Evolutionary conservation across 495 filamentous ascomycete species (phyloP).

Genomic region (Melanomma pulvis-pyrius): DNA sequence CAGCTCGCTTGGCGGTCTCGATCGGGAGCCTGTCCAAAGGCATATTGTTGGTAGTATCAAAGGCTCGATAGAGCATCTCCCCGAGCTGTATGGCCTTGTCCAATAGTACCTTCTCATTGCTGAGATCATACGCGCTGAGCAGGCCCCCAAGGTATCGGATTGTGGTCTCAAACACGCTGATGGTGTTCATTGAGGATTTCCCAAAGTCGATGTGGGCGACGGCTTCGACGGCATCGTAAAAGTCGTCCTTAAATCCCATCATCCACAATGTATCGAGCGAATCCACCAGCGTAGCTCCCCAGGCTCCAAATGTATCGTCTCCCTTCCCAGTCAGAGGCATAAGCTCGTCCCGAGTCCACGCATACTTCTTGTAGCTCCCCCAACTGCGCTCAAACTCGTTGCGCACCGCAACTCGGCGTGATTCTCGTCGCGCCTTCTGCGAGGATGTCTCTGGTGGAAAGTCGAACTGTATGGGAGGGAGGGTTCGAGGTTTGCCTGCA

Average conservation of each 20-base stretch:
- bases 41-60: constrained; percentile 50
- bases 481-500: constrained; percentile 39
- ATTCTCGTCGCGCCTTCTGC: constrained; percentile 44
- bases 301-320: constrained; percentile 45
- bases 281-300: constrained; percentile 48
- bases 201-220: constrained; percentile 46
- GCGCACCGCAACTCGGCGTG: constrained; percentile 62
- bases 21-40: constrained; percentile 31
- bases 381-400: constrained; percentile 71
- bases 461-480: constrained; percentile 57
- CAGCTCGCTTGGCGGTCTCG: constrained; percentile 40
- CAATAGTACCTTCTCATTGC: constrained; percentile 43
- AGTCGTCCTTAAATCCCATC: constrained; percentile 48
- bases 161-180: constrained; percentile 54
- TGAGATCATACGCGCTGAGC: constrained; percentile 56
- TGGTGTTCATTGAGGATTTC: constrained; percentile 25
- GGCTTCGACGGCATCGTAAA: constrained; percentile 41
- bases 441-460: constrained; percentile 54
- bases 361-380: constrained; percentile 73
- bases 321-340: constrained; percentile 62
- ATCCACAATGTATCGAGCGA: constrained; percentile 46
- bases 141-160: constrained; percentile 58
- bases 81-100: constrained; percentile 47
- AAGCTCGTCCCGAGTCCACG: constrained; percentile 81
- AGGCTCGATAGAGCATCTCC: constrained; percentile 51